A percentile compares a stretch with the other conserved stretches of the same genome.
phyloP scores from a whole-genome alignment of 257 asterid species.

The Rubia yunnanensis region DNA sequence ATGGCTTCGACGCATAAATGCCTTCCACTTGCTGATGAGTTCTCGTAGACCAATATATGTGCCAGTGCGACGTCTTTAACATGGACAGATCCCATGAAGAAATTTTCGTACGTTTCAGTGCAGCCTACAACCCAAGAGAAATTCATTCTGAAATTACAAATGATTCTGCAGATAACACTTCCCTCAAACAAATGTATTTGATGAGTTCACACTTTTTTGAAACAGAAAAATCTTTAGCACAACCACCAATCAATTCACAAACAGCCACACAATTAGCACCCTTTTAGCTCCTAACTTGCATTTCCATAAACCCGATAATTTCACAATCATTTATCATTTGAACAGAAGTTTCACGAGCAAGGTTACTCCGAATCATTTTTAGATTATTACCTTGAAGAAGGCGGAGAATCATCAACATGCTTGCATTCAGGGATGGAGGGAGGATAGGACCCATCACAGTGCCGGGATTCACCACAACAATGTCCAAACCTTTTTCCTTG shows the following conservation, averaged over 20 bases:
- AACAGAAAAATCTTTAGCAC: neutral
- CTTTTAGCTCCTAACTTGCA: no score
- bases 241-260: neutral
- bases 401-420: slow-evolving; percentile 70
- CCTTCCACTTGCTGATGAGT: slow-evolving; percentile 63
- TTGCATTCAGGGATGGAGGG: slow-evolving; percentile 62
- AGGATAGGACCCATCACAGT: slow-evolving; percentile 73
- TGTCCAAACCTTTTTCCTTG: slow-evolving; percentile 54
- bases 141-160: slow-evolving; percentile 15
- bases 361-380: slow-evolving; percentile 4
- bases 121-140: slow-evolving; percentile 32
- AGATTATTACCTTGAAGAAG: slow-evolving; percentile 77
- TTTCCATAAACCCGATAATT: neutral
- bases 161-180: neutral
- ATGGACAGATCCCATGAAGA: slow-evolving; percentile 69
- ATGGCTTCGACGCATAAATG: slow-evolving; percentile 73
- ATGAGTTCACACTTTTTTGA: neutral
- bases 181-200: neutral
- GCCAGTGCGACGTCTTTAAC: slow-evolving; percentile 84
- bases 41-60: slow-evolving; percentile 66
- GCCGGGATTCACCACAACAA: slow-evolving; percentile 88
- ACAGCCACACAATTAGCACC: neutral
- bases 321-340: neutral
- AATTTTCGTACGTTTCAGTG: slow-evolving; percentile 36
- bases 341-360: neutral